phyloP scores from a whole-genome alignment of 2,329 filamentous ascomycete genomes.

The Cercospora sojina region DNA sequence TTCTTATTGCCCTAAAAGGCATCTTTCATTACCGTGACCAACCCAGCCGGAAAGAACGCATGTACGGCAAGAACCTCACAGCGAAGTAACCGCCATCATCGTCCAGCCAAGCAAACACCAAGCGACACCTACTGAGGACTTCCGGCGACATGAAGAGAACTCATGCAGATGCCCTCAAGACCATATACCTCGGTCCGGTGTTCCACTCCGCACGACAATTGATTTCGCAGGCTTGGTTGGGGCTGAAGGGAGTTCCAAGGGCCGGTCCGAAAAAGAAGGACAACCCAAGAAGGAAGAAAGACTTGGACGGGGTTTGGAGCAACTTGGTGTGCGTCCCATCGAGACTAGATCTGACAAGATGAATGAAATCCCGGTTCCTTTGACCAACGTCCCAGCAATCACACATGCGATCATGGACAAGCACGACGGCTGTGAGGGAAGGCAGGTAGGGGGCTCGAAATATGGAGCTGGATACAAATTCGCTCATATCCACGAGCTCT shows the following conservation, averaged over 20 bases:
- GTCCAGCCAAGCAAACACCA: background rate
- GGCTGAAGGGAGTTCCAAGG: constrained; percentile 4
- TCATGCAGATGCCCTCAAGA: constrained; percentile 9
- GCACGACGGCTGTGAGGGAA: background rate
- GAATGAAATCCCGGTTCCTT: background rate
- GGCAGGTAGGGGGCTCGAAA: background rate
- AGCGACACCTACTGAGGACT: background rate
- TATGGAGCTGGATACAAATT: background rate
- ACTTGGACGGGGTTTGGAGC: constrained; percentile 8
- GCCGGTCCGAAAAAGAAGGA: constrained; percentile 7
- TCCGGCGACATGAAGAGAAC: constrained; percentile 7
- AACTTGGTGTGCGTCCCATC: constrained; percentile 7
- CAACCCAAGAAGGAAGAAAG: background rate
- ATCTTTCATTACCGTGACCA: constrained; percentile 12
- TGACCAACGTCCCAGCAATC: background rate
- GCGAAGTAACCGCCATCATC: background rate
- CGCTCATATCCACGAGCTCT: background rate
- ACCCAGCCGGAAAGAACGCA: constrained; percentile 7
- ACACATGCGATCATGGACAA: background rate
- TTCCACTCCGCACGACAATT: constrained; percentile 3
- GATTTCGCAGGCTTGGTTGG: constrained; percentile 6
- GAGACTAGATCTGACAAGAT: constrained; percentile 12
- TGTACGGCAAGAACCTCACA: constrained; percentile 9
- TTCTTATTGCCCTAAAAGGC: constrained; percentile 13
- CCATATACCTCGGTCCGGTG: constrained; percentile 3